Base-by-base conservation (phyloP, 495 filamentous ascomycete species). In the Penicillium silybi region DNA sequence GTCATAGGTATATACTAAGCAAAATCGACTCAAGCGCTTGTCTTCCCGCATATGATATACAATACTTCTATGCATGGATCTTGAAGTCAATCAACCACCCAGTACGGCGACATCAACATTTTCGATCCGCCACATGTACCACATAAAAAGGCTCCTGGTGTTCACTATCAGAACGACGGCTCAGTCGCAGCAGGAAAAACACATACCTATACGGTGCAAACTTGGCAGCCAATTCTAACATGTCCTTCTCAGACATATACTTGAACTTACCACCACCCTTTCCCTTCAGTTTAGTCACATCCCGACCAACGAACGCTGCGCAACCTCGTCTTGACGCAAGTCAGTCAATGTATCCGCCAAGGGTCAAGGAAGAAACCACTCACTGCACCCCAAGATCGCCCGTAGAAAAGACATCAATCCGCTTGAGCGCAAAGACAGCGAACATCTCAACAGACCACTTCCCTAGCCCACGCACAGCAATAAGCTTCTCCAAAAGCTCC, bases 401-500 rank as follows among this genome's bases (percentile, higher is more conserved):
- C 15, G 87, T 85, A 6, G 87, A 90, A 61, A 98, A 96, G 22
- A 98, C 86, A 75, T 97, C 92, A 77, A 88, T 85, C 20, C 95
- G 78, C 78, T 96, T 96, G 40, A 97, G 71, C 10, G 80, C 86
- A 68, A 97, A 97, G 63, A 86, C 87, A 53, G 90, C 86, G 72
- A 98, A 98, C 92, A 97, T 97, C 76, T 96, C 92, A 18, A 92
- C 93, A 46, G 85, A 90, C 93, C 95, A 97, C 53, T 72, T 76
- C 2, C 93, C 93, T 44, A 98, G 68, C 4, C 93, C 93, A 29
- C 92, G 76, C 27, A 98, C 90, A 17, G 88, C 87, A n/a, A 81
- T 87, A 53, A 98, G 70, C 61, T 78, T 85, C 70, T 87, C 80
- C 27, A 97, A 64, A 11, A 98, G 72, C 58, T 96, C 91, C 44